These are phyloP conservation scores for Parietaria judaica DNA, from an alignment of 306 rosid species.

Conservation along the genomic window DNA sequence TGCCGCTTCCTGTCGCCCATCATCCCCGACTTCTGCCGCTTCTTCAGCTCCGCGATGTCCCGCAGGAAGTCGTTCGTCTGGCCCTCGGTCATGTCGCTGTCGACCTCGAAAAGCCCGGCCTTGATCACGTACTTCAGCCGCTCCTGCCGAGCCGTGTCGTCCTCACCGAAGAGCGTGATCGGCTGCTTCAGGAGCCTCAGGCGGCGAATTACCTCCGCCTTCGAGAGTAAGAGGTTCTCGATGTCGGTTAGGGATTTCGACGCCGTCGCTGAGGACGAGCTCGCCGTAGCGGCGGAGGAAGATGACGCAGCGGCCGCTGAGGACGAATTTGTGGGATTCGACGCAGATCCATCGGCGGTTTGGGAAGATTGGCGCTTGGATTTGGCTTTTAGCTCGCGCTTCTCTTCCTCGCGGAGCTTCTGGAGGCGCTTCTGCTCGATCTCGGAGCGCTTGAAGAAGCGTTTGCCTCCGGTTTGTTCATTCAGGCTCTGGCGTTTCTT, in stretches of 20 bases:
- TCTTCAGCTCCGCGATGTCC: conserved; percentile 86
- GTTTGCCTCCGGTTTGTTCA: conserved; percentile 70
- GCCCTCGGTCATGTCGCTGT: conserved; percentile 93
- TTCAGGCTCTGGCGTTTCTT: conserved; percentile 73
- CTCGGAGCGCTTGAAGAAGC: conserved; percentile 86
- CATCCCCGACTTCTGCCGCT: conserved; percentile 94
- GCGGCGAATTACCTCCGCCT: conserved; percentile 78
- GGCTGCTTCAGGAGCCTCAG: conserved; percentile 91
- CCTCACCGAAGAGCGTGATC: conserved; percentile 87
- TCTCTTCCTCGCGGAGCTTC: conserved; percentile 85
- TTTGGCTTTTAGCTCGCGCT: conserved; percentile 81
- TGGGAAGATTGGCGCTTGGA: conserved; percentile 43
- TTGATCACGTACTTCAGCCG: conserved; percentile 77
- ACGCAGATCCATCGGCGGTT: conserved; percentile 20
- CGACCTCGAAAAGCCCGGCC: conserved; percentile 81
- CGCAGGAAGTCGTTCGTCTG: conserved; percentile 92
- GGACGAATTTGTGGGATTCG: conserved; percentile 6
- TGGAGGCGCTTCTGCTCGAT: conserved; percentile 77
- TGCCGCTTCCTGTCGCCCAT: conserved; percentile 73
- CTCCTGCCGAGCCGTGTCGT: conserved; percentile 74
- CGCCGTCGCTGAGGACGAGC: conserved; percentile 33
- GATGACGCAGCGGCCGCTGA: conserved; percentile 28
- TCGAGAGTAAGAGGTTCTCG: conserved; percentile 76
- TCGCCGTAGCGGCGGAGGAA: conserved; percentile 23
- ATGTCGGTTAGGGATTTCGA: conserved; percentile 51